A percentile compares a stretch with the other conserved stretches of the same genome.
Conservation (phyloP, 106 monocot species). For the Agapanthus africanus region DNA sequence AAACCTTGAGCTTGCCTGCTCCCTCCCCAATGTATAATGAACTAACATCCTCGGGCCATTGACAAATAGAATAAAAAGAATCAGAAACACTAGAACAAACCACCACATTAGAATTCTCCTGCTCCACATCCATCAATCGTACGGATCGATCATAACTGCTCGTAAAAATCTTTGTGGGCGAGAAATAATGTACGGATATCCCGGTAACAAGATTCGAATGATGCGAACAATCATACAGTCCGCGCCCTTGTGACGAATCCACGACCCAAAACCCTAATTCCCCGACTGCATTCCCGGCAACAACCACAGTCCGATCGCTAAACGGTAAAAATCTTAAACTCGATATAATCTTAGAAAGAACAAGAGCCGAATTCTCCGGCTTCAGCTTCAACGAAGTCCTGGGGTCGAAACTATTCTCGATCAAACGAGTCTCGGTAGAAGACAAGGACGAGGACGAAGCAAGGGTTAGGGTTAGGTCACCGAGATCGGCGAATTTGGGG, state of each 20-base stretch:
- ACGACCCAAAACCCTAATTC: constrained; percentile 70
- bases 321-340: constrained; percentile 49
- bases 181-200: constrained; percentile 40
- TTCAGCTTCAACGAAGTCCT: constrained; percentile 9
- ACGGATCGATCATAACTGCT: constrained; percentile 67
- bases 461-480: neutral
- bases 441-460: neutral
- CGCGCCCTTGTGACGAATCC: constrained; percentile 17
- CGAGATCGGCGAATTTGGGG: neutral
- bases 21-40: constrained; percentile 55
- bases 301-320: constrained; percentile 32
- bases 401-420: constrained; percentile 7
- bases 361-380: constrained; percentile 30
- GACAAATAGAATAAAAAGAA: constrained; percentile 45
- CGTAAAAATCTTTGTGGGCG: constrained; percentile 44
- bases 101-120: constrained; percentile 33
- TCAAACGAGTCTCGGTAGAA: neutral
- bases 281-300: constrained; percentile 44
- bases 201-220: constrained; percentile 52
- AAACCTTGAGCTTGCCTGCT: constrained; percentile 37
- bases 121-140: constrained; percentile 57
- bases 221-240: constrained; percentile 37
- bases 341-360: constrained; percentile 40
- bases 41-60: constrained; percentile 29
- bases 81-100: constrained; percentile 31